These are phyloP conservation scores for Zizania latifolia DNA, from an alignment of 176 grass and related monocot genomes.

Conservation along the genomic window DNA sequence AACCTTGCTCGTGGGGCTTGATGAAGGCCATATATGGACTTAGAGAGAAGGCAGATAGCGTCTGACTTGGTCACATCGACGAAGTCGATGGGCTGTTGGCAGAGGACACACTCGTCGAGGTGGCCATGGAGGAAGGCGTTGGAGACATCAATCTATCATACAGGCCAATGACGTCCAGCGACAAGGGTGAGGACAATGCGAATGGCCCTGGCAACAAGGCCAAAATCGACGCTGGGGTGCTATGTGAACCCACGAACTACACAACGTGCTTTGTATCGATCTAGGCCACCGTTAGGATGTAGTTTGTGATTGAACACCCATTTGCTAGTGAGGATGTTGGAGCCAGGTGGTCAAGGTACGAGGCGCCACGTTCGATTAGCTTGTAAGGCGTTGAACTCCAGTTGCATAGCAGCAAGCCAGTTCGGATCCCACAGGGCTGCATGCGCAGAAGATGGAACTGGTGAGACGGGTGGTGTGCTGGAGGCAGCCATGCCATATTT, in stretches of 20 bases:
- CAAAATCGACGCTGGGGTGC: not conserved
- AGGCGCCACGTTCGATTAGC: not conserved
- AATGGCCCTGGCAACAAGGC: not conserved
- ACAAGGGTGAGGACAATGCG: not conserved
- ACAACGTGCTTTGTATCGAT: not conserved
- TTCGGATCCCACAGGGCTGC: not conserved
- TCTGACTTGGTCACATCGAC: not conserved
- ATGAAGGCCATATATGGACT: not conserved
- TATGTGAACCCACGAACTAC: not conserved
- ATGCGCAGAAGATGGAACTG: too few relatives aligned
- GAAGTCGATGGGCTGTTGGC: not conserved
- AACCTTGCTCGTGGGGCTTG: not conserved
- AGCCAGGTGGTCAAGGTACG: not conserved
- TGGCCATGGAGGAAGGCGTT: slow-evolving; percentile 14
- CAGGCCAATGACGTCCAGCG: not conserved
- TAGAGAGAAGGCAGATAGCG: not conserved
- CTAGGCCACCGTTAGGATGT: not conserved
- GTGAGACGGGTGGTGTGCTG: too few relatives aligned
- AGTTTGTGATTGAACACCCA: not conserved
- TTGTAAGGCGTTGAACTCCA: not conserved
- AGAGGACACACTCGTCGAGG: not conserved
- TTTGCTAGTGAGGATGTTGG: not conserved
- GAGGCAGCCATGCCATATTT: too few relatives aligned
- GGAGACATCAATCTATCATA: not conserved
- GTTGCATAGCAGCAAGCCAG: not conserved